Percentiles rank a stretch among this genome's conserved stretches.
phyloP scores from a whole-genome alignment of 176 grass and related monocot species.

The Oryza punctata region DNA sequence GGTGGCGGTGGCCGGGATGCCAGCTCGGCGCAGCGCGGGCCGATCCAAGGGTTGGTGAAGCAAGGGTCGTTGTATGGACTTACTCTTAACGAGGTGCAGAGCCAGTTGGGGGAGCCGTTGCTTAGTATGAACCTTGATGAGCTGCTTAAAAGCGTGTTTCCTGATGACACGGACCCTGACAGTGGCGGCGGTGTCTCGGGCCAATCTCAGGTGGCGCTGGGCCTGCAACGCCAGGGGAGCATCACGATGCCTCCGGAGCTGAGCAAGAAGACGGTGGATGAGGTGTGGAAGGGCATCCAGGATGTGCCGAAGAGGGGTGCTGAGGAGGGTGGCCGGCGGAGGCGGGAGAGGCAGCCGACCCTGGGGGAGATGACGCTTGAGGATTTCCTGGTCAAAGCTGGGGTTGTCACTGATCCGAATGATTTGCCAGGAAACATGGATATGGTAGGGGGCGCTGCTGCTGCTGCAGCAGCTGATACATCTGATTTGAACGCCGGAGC shows the following conservation, averaged over 20 bases:
- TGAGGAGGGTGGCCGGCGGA: conserved; percentile 18
- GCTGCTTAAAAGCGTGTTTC: conserved; percentile 77
- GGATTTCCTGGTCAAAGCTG: conserved; percentile 88
- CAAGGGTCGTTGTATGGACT: conserved; percentile 84
- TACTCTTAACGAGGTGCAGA: conserved; percentile 87
- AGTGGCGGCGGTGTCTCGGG: neutral
- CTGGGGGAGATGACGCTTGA: conserved; percentile 93
- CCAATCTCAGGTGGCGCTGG: conserved; percentile 3
- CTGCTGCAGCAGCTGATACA: neutral
- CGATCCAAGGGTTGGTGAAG: conserved; percentile 56
- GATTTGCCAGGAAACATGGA: conserved; percentile 32
- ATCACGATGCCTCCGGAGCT: conserved; percentile 73
- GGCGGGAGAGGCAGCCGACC: conserved; percentile 43
- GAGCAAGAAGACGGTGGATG: conserved; percentile 87
- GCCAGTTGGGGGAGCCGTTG: conserved; percentile 69
- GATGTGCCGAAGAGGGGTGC: conserved; percentile 27
- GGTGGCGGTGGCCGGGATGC: conserved; percentile 11
- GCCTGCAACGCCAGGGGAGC: conserved; percentile 76
- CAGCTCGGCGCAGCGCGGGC: conserved; percentile 3
- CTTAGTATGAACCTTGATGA: conserved; percentile 96
- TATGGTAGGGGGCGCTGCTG: conserved; percentile 32
- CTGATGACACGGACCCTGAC: conserved; percentile 44
- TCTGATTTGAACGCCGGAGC: conserved; percentile 35
- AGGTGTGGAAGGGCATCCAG: conserved; percentile 89
- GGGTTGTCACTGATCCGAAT: conserved; percentile 59